Conservation (phyloP, 139 green algal genomes). For the Chlorella sorokiniana region DNA sequence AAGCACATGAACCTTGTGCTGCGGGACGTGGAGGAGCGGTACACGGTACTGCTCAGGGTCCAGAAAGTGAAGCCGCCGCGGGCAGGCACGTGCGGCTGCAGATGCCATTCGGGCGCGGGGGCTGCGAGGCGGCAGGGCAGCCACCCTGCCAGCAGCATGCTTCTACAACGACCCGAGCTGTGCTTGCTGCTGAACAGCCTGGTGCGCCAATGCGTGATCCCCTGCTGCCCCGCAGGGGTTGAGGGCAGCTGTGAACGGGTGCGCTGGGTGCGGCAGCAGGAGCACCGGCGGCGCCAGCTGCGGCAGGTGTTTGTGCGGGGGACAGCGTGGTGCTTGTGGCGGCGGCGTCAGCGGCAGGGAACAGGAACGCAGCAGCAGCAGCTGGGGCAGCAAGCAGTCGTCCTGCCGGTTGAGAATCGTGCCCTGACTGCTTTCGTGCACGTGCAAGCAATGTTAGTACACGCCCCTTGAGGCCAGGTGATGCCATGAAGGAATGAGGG, state of each 20-base stretch:
- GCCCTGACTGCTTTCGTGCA: neutral
- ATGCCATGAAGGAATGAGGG: too few relatives aligned
- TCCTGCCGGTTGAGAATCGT: neutral
- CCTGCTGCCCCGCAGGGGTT: too few relatives aligned
- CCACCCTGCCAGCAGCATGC: too few relatives aligned
- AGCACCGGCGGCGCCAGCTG: constrained; percentile 62
- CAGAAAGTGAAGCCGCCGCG: constrained; percentile 9
- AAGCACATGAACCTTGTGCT: constrained; percentile 79
- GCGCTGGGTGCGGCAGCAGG: constrained; percentile 55
- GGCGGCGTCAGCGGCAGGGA: neutral
- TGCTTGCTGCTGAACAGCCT: too few relatives aligned
- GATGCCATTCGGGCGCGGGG: neutral
- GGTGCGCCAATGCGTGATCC: too few relatives aligned
- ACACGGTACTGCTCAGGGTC: constrained; percentile 66
- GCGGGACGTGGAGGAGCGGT: constrained; percentile 71
- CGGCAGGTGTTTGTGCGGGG: constrained; percentile 72
- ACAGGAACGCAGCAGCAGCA: neutral
- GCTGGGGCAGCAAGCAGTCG: neutral
- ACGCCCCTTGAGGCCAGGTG: too few relatives aligned
- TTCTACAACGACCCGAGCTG: too few relatives aligned
- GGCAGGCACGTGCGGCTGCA: neutral
- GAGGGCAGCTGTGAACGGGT: constrained; percentile 24
- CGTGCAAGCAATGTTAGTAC: too few relatives aligned
- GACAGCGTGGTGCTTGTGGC: constrained; percentile 66
- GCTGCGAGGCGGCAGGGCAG: too few relatives aligned